These are phyloP conservation scores for Oenanthe sinensis DNA, from an alignment of 129 eudicot genomes.

Conservation along the genomic window DNA sequence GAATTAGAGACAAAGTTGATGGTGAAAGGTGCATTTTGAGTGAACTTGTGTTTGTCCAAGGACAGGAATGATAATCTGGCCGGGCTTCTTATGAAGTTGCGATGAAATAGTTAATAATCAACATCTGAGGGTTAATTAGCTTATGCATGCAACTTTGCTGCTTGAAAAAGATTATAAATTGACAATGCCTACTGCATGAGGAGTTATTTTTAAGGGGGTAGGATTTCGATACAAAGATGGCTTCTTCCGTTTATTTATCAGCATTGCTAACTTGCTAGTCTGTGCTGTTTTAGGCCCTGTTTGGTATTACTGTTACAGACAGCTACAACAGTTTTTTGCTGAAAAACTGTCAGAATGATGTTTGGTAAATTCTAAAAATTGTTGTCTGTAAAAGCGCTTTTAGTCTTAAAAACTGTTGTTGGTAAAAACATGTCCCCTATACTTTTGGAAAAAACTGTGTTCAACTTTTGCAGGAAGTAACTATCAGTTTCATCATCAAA, in stretches of 20 bases:
- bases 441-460: too few relatives aligned
- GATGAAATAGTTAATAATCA: not conserved
- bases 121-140: not conserved
- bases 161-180: slow-evolving; percentile 30
- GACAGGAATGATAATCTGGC: not conserved
- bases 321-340: too few relatives aligned
- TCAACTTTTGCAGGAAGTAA: too few relatives aligned
- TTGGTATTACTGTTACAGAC: too few relatives aligned
- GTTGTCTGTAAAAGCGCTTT: too few relatives aligned
- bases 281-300: too few relatives aligned
- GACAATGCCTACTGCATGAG: slow-evolving; percentile 44
- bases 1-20: slow-evolving; percentile 4
- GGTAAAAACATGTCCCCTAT: too few relatives aligned
- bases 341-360: too few relatives aligned
- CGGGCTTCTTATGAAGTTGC: not conserved
- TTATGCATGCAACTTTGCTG: slow-evolving; percentile 45
- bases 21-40: slow-evolving; percentile 17
- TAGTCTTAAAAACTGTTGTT: too few relatives aligned
- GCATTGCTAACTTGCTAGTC: not conserved
- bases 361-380: too few relatives aligned
- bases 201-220: not conserved
- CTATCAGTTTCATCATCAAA: too few relatives aligned
- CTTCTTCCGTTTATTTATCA: not conserved
- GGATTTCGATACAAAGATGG: not conserved
- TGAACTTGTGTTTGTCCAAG: not conserved